Conservation (phyloP, 352 stramenopile genomes). For the Globisporangium splendens region DNA sequence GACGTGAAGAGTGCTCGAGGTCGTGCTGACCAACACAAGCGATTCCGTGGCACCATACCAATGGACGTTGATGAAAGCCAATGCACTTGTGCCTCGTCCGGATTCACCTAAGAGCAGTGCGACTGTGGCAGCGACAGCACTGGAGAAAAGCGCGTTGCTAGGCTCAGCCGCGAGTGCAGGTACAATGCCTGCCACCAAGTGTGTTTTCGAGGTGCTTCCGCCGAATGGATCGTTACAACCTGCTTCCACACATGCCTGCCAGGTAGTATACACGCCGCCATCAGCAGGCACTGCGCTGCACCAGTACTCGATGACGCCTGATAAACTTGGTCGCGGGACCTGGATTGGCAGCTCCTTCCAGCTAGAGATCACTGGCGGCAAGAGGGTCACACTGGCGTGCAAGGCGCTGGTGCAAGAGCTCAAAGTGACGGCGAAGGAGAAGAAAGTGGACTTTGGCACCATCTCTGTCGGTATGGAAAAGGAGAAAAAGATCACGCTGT, state of each 20-base stretch:
- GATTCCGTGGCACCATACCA: slow-evolving; percentile 85
- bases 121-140: slow-evolving; percentile 22
- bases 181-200: background rate
- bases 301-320: background rate
- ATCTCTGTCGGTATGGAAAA: slow-evolving; percentile 75
- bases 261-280: slow-evolving; percentile 57
- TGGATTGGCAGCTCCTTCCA: slow-evolving; percentile 49
- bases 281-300: background rate
- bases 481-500: slow-evolving; percentile 47
- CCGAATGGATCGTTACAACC: slow-evolving; percentile 33
- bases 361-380: slow-evolving; percentile 51
- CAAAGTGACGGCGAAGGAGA: slow-evolving; percentile 59
- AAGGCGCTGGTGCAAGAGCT: slow-evolving; percentile 47
- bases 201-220: slow-evolving; percentile 54
- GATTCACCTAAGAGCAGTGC: slow-evolving; percentile 64
- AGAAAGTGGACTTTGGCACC: slow-evolving; percentile 78
- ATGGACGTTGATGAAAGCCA: slow-evolving; percentile 47
- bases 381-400: slow-evolving; percentile 38
- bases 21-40: slow-evolving; percentile 88
- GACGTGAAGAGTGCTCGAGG: slow-evolving; percentile 64
- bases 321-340: slow-evolving; percentile 2
- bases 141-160: slow-evolving; percentile 13
- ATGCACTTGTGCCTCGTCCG: slow-evolving; percentile 17
- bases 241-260: slow-evolving; percentile 30
- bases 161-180: background rate